Conservation (phyloP, 1,284 basidiomycete species). For the Xanthoconium separans region DNA sequence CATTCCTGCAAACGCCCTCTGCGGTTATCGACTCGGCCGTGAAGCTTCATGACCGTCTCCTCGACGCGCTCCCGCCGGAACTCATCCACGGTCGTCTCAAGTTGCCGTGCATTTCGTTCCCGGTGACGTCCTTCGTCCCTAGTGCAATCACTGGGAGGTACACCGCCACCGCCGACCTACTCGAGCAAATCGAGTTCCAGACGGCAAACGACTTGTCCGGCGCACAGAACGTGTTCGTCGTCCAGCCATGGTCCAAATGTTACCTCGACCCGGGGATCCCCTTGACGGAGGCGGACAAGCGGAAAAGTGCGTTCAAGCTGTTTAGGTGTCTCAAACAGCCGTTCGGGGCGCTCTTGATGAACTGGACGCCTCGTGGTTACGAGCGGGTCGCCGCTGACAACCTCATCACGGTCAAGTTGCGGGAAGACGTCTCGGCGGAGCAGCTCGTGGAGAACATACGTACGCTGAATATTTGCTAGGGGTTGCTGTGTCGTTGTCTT, state of each 20-base stretch:
- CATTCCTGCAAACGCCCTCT: neutral
- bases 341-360: conserved; percentile 6
- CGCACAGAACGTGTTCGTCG: neutral
- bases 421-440: neutral
- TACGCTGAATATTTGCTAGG: conserved; percentile 2
- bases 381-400: conserved; percentile 2
- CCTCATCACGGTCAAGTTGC: neutral
- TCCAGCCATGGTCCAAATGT: conserved; percentile 2
- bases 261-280: neutral
- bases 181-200: neutral
- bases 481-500: neutral
- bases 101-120: conserved; percentile 1
- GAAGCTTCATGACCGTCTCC: conserved; percentile 1
- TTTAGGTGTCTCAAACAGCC: neutral
- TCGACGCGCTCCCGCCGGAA: conserved; percentile 1
- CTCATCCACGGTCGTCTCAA: conserved; percentile 6
- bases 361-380: neutral
- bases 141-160: neutral
- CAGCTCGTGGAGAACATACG: neutral
- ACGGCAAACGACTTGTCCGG: neutral
- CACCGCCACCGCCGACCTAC: neutral
- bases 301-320: conserved; percentile 1
- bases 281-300: neutral
- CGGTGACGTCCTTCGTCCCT: neutral
- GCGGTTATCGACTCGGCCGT: neutral